Conservation (phyloP, 2,329 filamentous ascomycete genomes). For the Trichoderma breve region DNA sequence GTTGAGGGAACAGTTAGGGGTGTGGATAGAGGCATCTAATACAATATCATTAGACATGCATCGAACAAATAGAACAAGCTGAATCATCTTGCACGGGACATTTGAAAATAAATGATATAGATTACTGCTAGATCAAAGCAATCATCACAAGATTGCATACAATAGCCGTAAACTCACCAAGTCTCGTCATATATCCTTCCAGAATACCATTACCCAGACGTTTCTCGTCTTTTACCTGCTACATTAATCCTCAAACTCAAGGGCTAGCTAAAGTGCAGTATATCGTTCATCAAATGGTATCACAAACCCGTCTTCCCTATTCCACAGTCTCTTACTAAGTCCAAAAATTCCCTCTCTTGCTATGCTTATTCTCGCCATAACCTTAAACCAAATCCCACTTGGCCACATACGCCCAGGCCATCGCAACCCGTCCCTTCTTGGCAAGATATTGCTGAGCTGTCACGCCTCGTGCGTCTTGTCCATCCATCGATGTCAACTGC, state of each 20-base stretch:
- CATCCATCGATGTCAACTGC: constrained; percentile 53
- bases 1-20: background rate
- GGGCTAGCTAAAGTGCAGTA: background rate
- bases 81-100: background rate
- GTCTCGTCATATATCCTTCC: background rate
- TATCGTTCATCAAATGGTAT: background rate
- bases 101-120: background rate
- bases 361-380: background rate
- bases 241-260: background rate
- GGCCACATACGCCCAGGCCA: constrained; percentile 45
- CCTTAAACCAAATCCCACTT: constrained; percentile 50
- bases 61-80: background rate
- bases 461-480: constrained; percentile 47
- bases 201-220: constrained; percentile 1
- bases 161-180: background rate
- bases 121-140: background rate
- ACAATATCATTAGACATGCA: background rate
- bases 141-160: background rate
- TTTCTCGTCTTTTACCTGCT: background rate
- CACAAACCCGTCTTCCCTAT: background rate
- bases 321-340: background rate
- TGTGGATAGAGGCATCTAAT: background rate
- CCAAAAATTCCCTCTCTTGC: background rate
- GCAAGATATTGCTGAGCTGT: constrained; percentile 46
- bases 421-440: constrained; percentile 45